These are phyloP conservation scores for Telfairia occidentalis DNA, from an alignment of 331 rosid species.

Conservation along the genomic window DNA sequence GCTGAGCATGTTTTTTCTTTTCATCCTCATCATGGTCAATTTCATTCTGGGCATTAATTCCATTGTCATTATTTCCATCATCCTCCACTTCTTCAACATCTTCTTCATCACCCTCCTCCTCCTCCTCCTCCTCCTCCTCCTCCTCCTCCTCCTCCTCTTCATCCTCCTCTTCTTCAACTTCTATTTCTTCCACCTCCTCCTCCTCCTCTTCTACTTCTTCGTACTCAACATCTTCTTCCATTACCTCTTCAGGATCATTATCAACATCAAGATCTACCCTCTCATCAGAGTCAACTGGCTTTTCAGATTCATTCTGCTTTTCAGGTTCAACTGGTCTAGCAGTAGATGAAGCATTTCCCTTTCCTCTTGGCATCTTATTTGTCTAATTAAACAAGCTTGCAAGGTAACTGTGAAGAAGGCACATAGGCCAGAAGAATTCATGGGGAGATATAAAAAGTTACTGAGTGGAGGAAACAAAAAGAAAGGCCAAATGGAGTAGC, in stretches of 20 bases:
- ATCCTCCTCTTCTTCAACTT: constrained; percentile 35
- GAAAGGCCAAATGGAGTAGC: constrained; percentile 64
- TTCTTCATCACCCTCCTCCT: constrained; percentile 18
- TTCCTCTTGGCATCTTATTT: constrained; percentile 71
- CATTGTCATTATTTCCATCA: constrained; percentile 23
- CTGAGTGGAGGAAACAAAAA: constrained; percentile 70
- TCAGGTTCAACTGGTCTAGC: constrained; percentile 51
- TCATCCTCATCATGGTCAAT: constrained; percentile 39
- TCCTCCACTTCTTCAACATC: constrained; percentile 48
- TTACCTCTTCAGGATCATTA: constrained; percentile 34
- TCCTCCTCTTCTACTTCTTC: constrained; percentile 68
- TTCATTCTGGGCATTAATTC: constrained; percentile 23
- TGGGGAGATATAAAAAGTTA: constrained; percentile 81
- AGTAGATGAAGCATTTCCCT: constrained; percentile 48
- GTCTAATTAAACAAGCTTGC: constrained; percentile 68
- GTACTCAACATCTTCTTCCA: constrained; percentile 54
- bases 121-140: constrained; percentile 27
- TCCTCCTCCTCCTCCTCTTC: constrained; percentile 38
- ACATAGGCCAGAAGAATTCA: constrained; percentile 95
- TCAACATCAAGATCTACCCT: constrained; percentile 37
- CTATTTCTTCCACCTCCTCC: constrained; percentile 54
- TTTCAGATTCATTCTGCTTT: constrained; percentile 24
- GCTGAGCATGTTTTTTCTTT: constrained; percentile 59
- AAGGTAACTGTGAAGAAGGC: constrained; percentile 95
- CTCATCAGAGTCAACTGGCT: constrained; percentile 32